Evolutionary conservation across 2,329 filamentous ascomycete genomes (phyloP), one percentile per base, ranked within the genome.

Genomic region (Aspergillus floridensis): DNA sequence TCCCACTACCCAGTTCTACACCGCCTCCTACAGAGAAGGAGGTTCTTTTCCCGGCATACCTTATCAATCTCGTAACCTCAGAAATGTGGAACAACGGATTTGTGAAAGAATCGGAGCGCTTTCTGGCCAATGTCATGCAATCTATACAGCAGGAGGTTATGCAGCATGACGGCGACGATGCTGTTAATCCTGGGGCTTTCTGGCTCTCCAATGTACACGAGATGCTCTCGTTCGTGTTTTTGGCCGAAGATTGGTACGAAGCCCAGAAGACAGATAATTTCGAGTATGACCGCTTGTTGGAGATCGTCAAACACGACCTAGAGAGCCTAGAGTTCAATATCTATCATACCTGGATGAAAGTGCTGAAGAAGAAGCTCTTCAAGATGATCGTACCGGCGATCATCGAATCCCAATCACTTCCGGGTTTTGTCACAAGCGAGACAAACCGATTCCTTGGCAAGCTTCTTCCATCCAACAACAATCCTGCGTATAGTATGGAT

Each of bases 31-130:
- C 92, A 19, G 95, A 99, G 79, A 99, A 99, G 81, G 95, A 99
- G 76, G 93, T 99, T 22, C 84, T 99, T 55, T 99, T 99, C 88
- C 95, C 95, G 35, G 93, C 95, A 10, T 99, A 98, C 76, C 88
- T 99, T 69, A 99, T 99, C 82, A 99, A 99, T 77, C 84, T 99
- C 62, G 95, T 99, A 64, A 99, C 95, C 12, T 98, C 93, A 16
- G 95, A 99, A 81, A 99, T 99, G 95, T 99, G 95, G 95, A 99
- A 99, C 82, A 99, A 99, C 70, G 95, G 95, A 50, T 99, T 97
- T 73, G 95, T 99, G 69, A 99, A 99, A 82, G 95, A 99, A 79
- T 98, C 95, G 4, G 95, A 99, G 79, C 90, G 93, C 57, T 99
- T 99, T 85, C 84, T 99, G 63, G 95, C 95, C 72, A 99, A 98